phyloP scores from a whole-genome alignment of 2,329 filamentous ascomycete genomes.

The Aspergillus novofumigatus region DNA sequence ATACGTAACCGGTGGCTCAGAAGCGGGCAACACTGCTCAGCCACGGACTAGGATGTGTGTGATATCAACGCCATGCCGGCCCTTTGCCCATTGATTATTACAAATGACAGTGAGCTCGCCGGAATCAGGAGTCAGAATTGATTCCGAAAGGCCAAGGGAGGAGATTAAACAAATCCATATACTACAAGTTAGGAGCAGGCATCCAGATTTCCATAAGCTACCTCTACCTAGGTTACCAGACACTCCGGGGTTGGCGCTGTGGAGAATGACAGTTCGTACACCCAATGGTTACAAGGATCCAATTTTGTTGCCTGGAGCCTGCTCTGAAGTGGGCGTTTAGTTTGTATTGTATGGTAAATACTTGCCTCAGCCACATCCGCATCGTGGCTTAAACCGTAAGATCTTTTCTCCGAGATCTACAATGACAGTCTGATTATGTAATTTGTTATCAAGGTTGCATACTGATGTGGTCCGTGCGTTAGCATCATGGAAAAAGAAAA shows the following conservation, averaged over 20 bases:
- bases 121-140: not conserved
- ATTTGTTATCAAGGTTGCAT: slow-evolving; percentile 5
- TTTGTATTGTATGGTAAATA: not conserved
- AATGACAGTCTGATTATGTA: slow-evolving; percentile 4
- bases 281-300: not conserved
- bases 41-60: not conserved
- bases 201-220: slow-evolving; percentile 4
- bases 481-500: slow-evolving; percentile 17
- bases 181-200: not conserved
- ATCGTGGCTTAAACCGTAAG: not conserved
- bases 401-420: slow-evolving; percentile 1
- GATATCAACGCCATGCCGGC: not conserved
- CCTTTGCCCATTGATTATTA: not conserved
- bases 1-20: slow-evolving; percentile 15
- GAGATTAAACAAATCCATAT: not conserved
- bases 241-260: not conserved
- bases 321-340: not conserved
- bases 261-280: not conserved
- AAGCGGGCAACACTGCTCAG: slow-evolving; percentile 4
- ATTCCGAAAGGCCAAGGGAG: not conserved
- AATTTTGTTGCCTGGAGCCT: not conserved
- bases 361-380: not conserved
- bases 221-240: not conserved
- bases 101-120: not conserved
- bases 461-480: slow-evolving; percentile 16